Base-by-base conservation (phyloP, 495 filamentous ascomycete species). In the Talaromyces adpressus region DNA sequence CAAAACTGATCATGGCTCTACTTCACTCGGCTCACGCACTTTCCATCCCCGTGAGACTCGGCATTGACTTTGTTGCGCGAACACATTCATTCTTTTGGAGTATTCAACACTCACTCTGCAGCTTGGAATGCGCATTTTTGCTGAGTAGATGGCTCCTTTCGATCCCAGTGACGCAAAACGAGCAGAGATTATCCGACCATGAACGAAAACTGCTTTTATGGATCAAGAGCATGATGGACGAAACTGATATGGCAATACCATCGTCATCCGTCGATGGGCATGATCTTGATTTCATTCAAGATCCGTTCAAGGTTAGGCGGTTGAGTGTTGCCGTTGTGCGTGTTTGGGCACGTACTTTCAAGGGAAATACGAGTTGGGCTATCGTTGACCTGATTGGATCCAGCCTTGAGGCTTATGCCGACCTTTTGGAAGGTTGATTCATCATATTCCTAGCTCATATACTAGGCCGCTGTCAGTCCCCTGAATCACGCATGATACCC, bases 141-240 rank as follows among this genome's bases (percentile, higher is more conserved):
- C 71, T 84, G 3, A 83, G 78, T 60, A 75, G 81, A 52, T 85
- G 83, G 83, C 69, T 85, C 12, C 77, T 80, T 12, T 71, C 73
- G 8, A 78, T 84, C 22, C 80, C 81, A 14, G 65, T 71, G 7
- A 79, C 78, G 0, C 77, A 79, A 56, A 69, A 76, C 4, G 77
- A 80, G 45, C 79, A 80, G 57, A 70, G 75, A 45, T 65, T 81
- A 22, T 79, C 77, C 1, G 79, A 79, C 27, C 77, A 91, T 60
- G 89, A 91, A 70, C 77, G 77, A 59, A 85, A 84, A 64, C 76
- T 91, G 9, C 80, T 89, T 22, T 73, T 85, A 47, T 88, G 84
- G 79, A 80, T 91, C 41, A 84, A 87, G 59, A 86, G 84, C 66
- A 89, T 91, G 84, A 81, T 91, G 66, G 85, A 89, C 68, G 89